Evolutionary conservation across 1,139 yeast genomes (phyloP), one percentile per base, ranked within the genome.

Genomic region (Sugiyamaella japonica): DNA sequence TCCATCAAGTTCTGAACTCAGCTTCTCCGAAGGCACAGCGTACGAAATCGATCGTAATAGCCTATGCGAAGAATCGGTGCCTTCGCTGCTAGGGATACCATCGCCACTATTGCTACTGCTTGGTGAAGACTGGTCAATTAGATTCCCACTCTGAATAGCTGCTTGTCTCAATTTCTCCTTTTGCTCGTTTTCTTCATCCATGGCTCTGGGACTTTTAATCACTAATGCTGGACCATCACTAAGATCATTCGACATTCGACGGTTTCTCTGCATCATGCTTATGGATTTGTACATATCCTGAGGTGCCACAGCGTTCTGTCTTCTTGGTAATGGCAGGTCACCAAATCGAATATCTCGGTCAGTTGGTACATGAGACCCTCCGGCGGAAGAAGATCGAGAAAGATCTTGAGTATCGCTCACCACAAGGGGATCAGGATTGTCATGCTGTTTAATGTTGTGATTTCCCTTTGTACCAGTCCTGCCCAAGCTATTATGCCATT

Each of bases 281-380:
- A 89, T 86, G 1, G 96, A 89, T 72, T 86, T 78, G 66, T 77
- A 85, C 84, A 90, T 85, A 66, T 90, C 97, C 50, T 86, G 82
- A 1, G 97, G 97, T 34, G 84, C 84, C 9, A 87, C 74, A 40
- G 84, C 84, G 20, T 76, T 74, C 64, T 62, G 56, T 25, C 61
- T 52, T 9, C 59, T 60, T 0, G 83, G 83, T 43, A 71, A 70
- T 0, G 84, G 85, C 34, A 79, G 66, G 38, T 62, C 69, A 5
- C 74, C 68, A 16, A 57, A 59, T 32, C 54, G 51, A 34, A 58
- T 57, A 39, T 59, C 61, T 15, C 59, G 48, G 7, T 58, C 64
- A 9, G 51, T 48, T 4, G 61, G 59, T 10, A 45, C 40, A 20
- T 45, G 49, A 9, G 38, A 45, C n/a, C 49, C 49, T n/a, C 34